A percentile compares a stretch with the other conserved stretches of the same genome.
Conservation (phyloP, 108 stramenopile species). For the Cyclostephanos tholiformis region DNA sequence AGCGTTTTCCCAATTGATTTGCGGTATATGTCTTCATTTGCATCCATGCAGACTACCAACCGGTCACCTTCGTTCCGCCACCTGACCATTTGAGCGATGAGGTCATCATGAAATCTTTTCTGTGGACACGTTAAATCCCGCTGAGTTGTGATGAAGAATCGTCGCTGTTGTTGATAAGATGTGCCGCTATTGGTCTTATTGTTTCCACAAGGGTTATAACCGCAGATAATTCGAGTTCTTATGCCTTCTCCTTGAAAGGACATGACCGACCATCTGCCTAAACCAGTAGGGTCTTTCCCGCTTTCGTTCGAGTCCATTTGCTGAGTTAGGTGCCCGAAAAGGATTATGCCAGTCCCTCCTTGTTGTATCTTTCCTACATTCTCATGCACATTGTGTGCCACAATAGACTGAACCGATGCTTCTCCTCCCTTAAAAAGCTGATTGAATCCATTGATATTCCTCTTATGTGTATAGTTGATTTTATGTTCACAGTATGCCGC, state of each 20-base stretch:
- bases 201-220: background rate
- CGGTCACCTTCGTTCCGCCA: constrained; percentile 1
- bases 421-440: constrained; percentile 19
- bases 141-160: background rate
- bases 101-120: constrained; percentile 3
- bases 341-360: too few species aligned
- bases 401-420: background rate
- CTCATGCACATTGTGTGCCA: too few species aligned
- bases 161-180: background rate
- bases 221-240: too few species aligned
- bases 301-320: too few species aligned
- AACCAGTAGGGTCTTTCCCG: too few species aligned
- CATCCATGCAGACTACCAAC: too few species aligned
- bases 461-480: constrained; percentile 5
- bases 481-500: constrained; percentile 11
- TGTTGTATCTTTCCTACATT: too few species aligned
- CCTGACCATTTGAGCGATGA: background rate
- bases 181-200: background rate
- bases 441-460: background rate
- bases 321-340: too few species aligned
- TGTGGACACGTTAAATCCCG: background rate
- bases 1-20: too few species aligned
- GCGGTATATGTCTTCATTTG: too few species aligned
- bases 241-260: too few species aligned
- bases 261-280: too few species aligned